Base-by-base conservation (phyloP, 495 filamentous ascomycete species). In the Melanomma pulvis-pyrius region DNA sequence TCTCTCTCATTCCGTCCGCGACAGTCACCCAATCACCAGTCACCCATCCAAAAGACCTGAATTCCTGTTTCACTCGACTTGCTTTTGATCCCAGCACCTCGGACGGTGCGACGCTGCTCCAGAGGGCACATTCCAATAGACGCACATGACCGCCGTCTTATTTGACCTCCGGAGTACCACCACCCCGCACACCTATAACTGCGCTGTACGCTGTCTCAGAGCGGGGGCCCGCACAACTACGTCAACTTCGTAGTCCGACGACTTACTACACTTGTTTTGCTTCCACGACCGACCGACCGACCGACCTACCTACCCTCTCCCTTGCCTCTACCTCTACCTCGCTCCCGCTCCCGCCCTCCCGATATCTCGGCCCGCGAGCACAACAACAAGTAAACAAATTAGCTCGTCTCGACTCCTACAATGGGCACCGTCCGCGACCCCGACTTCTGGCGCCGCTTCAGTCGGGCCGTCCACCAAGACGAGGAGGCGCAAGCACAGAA, bases 381-480 rank as follows among this genome's bases (percentile, higher is more conserved):
- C 12, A 34, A 12, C 30, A 34, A 34, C 30, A 5, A n/a, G 5
- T 34, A 6, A n/a, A n/a, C 39, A 44, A n/a, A 6, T 3, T n/a
- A 15, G 39, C 13, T 6, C 8, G 39, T 6, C 9, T 2, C 2
- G 12, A 28, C 19, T 36, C 30, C 32, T 0, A 51, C 54, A 24
- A 74, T 76, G 72, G 77, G 80, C 5, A 74, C 81, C 13, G 80
- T 85, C 54, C 79, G 81, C 28, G 86, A 89, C 67, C 86, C 86
- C 17, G 77, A 73, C 44, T 89, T 89, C 74, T 88, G 86, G 86
- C 79, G 79, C 21, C 80, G 85, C 58, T 88, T 88, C 79, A 83
- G 81, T 49, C 71, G 76, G n/a, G 86, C 86, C 46, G 81, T 87
- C 6, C 84, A 87, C 61, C 73, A 63, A 0, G 76, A 76, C 69